Evolutionary conservation across 2,329 filamentous ascomycete genomes (phyloP).

Genomic region (Anthostomella pinea): DNA sequence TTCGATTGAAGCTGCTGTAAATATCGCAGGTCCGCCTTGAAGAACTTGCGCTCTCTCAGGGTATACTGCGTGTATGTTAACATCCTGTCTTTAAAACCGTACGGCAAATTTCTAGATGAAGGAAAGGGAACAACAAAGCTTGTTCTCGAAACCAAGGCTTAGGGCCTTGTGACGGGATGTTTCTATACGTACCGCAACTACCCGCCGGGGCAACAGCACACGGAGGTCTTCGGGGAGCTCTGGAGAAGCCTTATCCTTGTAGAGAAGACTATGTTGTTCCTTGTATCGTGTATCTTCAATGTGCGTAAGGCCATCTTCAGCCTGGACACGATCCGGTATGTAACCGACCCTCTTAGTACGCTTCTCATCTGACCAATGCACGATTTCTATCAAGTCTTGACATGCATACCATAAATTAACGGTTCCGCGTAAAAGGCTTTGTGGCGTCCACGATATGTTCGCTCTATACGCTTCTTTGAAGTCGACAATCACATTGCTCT

Average conservation of each 20-base stretch:
- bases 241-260: background rate
- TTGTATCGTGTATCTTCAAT: background rate
- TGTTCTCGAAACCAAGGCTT: too few relatives aligned
- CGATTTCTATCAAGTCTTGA: constrained; percentile 4
- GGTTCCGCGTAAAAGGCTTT: background rate
- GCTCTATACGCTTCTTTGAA: constrained; percentile 4
- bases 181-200: too few relatives aligned
- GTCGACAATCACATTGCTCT: constrained; percentile 8
- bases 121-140: too few relatives aligned
- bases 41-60: constrained; percentile 6
- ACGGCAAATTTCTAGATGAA: too few relatives aligned
- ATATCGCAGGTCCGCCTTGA: background rate
- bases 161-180: too few relatives aligned
- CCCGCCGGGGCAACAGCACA: background rate
- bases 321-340: constrained; percentile 6
- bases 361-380: constrained; percentile 1
- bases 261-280: background rate
- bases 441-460: too few relatives aligned
- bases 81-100: too few relatives aligned
- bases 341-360: background rate
- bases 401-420: background rate
- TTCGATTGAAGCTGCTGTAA: background rate
- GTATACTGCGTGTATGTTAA: too few relatives aligned
- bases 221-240: background rate
- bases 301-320: background rate